Base-by-base conservation (phyloP, 768 basidiomycete genomes). In the Pleurotus ostreatus region DNA sequence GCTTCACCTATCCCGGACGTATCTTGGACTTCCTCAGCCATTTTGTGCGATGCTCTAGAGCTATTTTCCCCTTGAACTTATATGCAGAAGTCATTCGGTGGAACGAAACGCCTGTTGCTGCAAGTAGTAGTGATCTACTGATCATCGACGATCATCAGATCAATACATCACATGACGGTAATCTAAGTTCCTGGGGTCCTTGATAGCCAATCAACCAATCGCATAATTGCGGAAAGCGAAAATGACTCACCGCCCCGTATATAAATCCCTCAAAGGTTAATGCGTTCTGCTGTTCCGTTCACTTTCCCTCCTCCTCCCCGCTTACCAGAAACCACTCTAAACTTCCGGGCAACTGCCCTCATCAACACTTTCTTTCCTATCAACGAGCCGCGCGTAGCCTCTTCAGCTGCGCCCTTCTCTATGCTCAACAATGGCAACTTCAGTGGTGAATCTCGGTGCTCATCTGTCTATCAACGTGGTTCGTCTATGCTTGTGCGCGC, bases 201-300 rank as follows among this genome's bases (percentile, higher is more conserved):
- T 26, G 15, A 38, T 44, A 39, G 47, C 22, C 46, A 37, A 58
- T 58, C 60, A 72, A 65, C 77, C 77, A 77, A 78, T 77, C 69
- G 74, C 74, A 76, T 65, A 72, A 75, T 68, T 66, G 64, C 74
- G 75, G 66, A 61, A 63, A 69, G 77, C 77, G 73, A 63, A 79
- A 76, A 74, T 57, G 68, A 66, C 76, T 78, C 76, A 75, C 66
- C 63, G 69, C 70, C 63, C 66, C 62, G 58, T 59, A 56, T 69
- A 69, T 67, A 67, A 65, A 70, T 66, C 57, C 55, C 61, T 64
- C 46, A 8, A 25, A 23, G 34, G n/a, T 23, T 23, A 40, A 13
- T 52, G 25, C 8, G 37, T 37, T 34, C 34, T 18, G 22, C 23
- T 47, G 15, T 43, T 40, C 23, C 46, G 45, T 51, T 44, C 38